Evolutionary conservation across 148 eudicot genomes (phyloP).

Genomic region (Diospyros lotus): DNA sequence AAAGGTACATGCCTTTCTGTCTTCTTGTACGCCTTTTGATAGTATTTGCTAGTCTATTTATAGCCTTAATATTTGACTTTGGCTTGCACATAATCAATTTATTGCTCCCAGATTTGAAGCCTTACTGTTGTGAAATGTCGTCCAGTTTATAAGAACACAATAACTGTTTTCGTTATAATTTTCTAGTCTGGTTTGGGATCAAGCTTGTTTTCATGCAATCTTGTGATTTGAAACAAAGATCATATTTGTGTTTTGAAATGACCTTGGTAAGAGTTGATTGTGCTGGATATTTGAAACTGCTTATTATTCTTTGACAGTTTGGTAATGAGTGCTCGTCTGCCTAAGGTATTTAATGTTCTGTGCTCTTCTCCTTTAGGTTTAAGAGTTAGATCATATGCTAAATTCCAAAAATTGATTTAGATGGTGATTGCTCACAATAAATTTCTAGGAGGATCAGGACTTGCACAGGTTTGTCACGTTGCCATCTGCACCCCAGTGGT

Average conservation of each 20-base stretch:
- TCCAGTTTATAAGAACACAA: no score
- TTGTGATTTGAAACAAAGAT: background rate
- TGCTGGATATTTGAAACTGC: background rate
- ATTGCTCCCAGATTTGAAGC: background rate
- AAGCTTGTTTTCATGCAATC: background rate
- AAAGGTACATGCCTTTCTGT: conserved; percentile 32
- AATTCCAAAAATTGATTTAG: no score
- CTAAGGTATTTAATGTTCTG: background rate
- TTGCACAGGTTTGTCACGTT: no score
- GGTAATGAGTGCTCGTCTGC: background rate
- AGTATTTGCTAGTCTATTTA: background rate
- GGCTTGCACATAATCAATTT: background rate
- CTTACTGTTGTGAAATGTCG: background rate
- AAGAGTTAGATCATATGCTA: no score
- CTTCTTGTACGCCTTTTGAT: conserved; percentile 3
- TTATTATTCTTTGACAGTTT: background rate
- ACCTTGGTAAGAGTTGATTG: conserved; percentile 3
- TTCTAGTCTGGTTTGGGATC: background rate
- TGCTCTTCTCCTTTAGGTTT: no score
- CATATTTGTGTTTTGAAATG: background rate
- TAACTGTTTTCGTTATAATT: no score
- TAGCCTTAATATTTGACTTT: background rate
- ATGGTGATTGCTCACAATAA: no score
- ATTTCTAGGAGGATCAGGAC: no score
- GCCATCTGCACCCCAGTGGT: no score